Conservation (phyloP, 805 yeast species). For the Candida easanensis region DNA sequence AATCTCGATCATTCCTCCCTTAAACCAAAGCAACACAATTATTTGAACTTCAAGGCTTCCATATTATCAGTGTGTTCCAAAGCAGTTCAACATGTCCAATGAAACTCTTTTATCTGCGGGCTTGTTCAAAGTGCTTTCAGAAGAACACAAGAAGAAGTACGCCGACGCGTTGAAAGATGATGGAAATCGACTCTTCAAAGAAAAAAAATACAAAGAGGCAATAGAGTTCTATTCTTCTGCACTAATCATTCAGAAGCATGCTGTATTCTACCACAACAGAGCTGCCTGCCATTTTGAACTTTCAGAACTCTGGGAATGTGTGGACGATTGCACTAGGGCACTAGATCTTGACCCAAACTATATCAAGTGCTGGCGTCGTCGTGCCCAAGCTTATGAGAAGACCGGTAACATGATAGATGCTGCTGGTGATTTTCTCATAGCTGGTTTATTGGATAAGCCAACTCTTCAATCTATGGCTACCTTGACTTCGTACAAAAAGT, state of each 20-base stretch:
- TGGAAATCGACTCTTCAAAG: neutral
- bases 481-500: neutral
- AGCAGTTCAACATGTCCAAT: neutral
- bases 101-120: neutral
- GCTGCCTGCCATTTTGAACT: neutral
- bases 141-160: neutral
- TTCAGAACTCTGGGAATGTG: neutral
- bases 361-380: neutral
- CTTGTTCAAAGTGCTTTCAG: neutral
- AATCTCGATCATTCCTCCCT: no score
- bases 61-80: no score
- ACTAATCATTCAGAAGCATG: neutral
- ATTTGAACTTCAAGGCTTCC: no score
- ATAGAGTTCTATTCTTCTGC: neutral
- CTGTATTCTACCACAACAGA: neutral
- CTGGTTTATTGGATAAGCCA: neutral
- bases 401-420: neutral
- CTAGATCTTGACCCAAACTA: neutral
- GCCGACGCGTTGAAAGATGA: neutral
- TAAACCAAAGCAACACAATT: no score
- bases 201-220: neutral
- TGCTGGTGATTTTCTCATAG: neutral
- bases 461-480: neutral
- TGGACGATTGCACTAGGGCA: neutral
- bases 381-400: neutral